Evolutionary conservation across 2,329 filamentous ascomycete genomes (phyloP).

Genomic region (Fusarium sp.): DNA sequence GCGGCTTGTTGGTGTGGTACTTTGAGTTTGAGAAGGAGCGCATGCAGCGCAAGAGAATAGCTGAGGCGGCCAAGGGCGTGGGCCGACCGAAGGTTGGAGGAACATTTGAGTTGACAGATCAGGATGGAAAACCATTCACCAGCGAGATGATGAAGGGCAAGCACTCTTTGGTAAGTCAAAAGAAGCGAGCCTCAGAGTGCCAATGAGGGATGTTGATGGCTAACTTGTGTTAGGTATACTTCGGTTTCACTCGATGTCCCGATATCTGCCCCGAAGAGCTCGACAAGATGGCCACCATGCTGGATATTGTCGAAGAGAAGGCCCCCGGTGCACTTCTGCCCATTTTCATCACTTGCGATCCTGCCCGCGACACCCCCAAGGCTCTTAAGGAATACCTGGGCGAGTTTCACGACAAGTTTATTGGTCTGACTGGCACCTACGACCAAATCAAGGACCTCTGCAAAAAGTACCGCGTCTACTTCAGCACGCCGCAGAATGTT

Average conservation of each 20-base stretch:
- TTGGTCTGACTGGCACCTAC: slow-evolving; percentile 93
- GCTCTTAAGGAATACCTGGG: slow-evolving; percentile 86
- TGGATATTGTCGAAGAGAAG: slow-evolving; percentile 74
- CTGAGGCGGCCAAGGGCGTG: slow-evolving; percentile 92
- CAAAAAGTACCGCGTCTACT: slow-evolving; percentile 97
- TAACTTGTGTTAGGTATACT: slow-evolving; percentile 77
- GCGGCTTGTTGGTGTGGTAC: slow-evolving; percentile 83
- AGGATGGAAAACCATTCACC: slow-evolving; percentile 81
- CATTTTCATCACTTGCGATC: slow-evolving; percentile 96
- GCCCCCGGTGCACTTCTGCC: slow-evolving; percentile 70
- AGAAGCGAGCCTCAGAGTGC: too few relatives aligned
- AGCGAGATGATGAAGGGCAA: slow-evolving; percentile 86
- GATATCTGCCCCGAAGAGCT: slow-evolving; percentile 99
- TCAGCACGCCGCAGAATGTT: slow-evolving; percentile 88
- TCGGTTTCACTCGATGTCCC: slow-evolving; percentile 97
- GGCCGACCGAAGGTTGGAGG: slow-evolving; percentile 95
- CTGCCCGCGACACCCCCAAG: slow-evolving; percentile 86
- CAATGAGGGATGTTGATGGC: background rate
- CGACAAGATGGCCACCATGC: slow-evolving; percentile 98
- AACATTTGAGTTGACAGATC: slow-evolving; percentile 82
- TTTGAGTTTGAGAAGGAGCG: slow-evolving; percentile 94
- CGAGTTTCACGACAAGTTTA: slow-evolving; percentile 88
- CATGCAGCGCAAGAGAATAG: slow-evolving; percentile 88
- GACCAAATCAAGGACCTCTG: slow-evolving; percentile 94
- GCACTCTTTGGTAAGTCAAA: slow-evolving; percentile 75